Evolutionary conservation across 768 basidiomycete genomes (phyloP).

Genomic region (Vishniacozyma victoriae): DNA sequence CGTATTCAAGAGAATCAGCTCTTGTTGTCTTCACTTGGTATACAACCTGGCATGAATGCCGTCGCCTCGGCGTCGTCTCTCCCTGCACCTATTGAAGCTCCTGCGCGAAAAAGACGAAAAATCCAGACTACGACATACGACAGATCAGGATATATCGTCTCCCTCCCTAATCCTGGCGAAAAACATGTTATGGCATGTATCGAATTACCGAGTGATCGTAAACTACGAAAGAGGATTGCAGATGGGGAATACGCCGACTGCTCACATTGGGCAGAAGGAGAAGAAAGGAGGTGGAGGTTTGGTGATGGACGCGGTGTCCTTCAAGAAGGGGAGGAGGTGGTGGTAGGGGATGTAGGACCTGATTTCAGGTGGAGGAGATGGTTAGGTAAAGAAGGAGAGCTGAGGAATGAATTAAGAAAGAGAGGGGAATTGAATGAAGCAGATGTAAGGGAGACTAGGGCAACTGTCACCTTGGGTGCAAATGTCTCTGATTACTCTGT

Average conservation of each 20-base stretch:
- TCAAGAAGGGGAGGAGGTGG: slow-evolving; percentile 6
- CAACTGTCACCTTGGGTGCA: too few relatives aligned
- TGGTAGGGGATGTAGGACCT: slow-evolving; percentile 18
- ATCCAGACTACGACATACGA: slow-evolving; percentile 12
- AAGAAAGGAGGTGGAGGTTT: slow-evolving; percentile 24
- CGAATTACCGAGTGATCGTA: slow-evolving; percentile 30
- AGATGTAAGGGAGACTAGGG: slow-evolving; percentile 7
- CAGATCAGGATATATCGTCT: slow-evolving; percentile 28
- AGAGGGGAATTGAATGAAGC: slow-evolving; percentile 12
- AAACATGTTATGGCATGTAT: slow-evolving; percentile 28
- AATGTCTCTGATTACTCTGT: slow-evolving; percentile 30
- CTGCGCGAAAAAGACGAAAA: neutral
- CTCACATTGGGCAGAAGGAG: slow-evolving; percentile 18
- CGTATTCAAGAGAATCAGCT: slow-evolving; percentile 30
- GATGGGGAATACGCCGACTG: slow-evolving; percentile 33
- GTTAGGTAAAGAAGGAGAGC: slow-evolving; percentile 19
- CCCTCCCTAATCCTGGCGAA: slow-evolving; percentile 15
- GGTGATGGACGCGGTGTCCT: slow-evolving; percentile 12
- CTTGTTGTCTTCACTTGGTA: slow-evolving; percentile 15
- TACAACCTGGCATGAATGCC: neutral
- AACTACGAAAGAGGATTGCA: slow-evolving; percentile 19
- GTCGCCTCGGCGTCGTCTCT: neutral
- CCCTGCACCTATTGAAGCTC: neutral
- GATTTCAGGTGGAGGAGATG: slow-evolving; percentile 34
- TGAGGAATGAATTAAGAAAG: slow-evolving; percentile 22